A percentile compares a stretch with the other conserved stretches of the same genome.
phyloP scores from a whole-genome alignment of 2,329 filamentous ascomycete species.

The Diaporthe australafricana region DNA sequence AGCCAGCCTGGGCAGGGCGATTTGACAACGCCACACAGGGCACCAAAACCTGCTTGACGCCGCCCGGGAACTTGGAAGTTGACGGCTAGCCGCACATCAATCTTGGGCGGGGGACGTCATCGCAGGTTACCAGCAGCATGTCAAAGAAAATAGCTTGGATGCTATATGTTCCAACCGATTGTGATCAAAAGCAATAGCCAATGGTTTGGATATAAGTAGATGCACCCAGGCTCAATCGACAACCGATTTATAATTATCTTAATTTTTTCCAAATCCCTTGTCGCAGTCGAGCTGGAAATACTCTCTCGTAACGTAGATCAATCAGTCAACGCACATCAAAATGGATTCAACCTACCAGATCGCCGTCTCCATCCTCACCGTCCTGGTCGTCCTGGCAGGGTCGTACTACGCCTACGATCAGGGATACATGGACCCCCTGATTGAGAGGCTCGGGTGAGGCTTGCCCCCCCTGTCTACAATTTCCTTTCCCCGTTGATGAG shows the following conservation, averaged over 20 bases:
- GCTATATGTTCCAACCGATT: not conserved
- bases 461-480: not conserved
- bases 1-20: not conserved
- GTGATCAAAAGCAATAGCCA: too few relatives aligned
- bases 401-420: slow-evolving; percentile 51
- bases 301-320: not conserved
- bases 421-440: slow-evolving; percentile 51
- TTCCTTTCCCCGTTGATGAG: not conserved
- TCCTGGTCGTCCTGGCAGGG: slow-evolving; percentile 45
- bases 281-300: not conserved
- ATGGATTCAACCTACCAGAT: slow-evolving; percentile 38
- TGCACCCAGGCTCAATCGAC: not conserved
- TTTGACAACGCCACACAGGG: not conserved
- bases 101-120: slow-evolving; percentile 25
- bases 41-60: slow-evolving; percentile 27
- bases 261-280: not conserved
- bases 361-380: slow-evolving; percentile 44
- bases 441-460: slow-evolving; percentile 49
- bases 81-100: slow-evolving; percentile 22
- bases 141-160: not conserved
- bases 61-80: slow-evolving; percentile 27
- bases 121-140: not conserved
- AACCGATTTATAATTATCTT: not conserved
- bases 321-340: not conserved
- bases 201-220: not conserved